phyloP scores from a whole-genome alignment of 495 filamentous ascomycete genomes.

The Tuber brumale region DNA sequence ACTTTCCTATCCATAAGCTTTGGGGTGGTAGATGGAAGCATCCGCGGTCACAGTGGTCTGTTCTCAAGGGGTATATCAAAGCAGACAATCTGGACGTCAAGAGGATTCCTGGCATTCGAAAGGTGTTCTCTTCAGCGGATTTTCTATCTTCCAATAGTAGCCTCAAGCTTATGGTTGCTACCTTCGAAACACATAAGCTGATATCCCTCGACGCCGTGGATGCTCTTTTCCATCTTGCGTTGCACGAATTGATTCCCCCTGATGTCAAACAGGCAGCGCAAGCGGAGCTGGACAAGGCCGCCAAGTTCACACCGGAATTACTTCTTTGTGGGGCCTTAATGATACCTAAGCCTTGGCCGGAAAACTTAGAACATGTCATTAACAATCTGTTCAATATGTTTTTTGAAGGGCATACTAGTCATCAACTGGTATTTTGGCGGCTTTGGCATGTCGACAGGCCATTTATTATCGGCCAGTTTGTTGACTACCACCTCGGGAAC shows the following conservation, averaged over 20 bases:
- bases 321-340: constrained; percentile 41
- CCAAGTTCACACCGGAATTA: constrained; percentile 40
- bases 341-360: constrained; percentile 59
- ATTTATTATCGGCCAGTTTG: constrained; percentile 72
- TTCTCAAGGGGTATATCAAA: constrained; percentile 70
- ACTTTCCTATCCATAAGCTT: constrained; percentile 67
- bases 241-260: constrained; percentile 51
- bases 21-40: constrained; percentile 91
- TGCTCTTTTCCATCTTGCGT: constrained; percentile 69
- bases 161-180: constrained; percentile 62
- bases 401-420: constrained; percentile 57
- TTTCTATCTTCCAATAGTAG: constrained; percentile 65
- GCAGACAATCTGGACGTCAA: constrained; percentile 71
- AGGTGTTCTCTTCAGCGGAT: constrained; percentile 67
- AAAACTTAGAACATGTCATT: constrained; percentile 57
- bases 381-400: constrained; percentile 58
- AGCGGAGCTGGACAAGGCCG: constrained; percentile 40
- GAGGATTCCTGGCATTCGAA: constrained; percentile 70
- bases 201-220: constrained; percentile 81
- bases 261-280: constrained; percentile 36
- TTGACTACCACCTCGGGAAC: constrained; percentile 69
- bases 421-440: constrained; percentile 78
- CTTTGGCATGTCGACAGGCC: constrained; percentile 79
- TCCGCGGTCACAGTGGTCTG: constrained; percentile 78
- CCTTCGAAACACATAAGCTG: constrained; percentile 74